Conservation (phyloP, 2,329 filamentous ascomycete species). For the Ascosphaera pollenicola region DNA sequence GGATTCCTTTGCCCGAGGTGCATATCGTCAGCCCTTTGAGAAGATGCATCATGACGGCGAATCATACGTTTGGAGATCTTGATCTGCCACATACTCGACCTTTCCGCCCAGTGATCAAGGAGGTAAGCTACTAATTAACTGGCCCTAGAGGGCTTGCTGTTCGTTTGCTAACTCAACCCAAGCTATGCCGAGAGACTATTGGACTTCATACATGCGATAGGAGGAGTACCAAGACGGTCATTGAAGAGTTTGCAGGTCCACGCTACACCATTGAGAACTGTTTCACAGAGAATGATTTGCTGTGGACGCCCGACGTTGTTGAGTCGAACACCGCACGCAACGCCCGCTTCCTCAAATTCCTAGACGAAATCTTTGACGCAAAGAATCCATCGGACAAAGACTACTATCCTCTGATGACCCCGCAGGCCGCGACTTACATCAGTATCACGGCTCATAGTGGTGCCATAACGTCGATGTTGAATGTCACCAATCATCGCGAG, state of each 20-base stretch:
- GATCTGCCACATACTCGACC: constrained; percentile 21
- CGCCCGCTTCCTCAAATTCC: constrained; percentile 20
- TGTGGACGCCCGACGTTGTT: constrained; percentile 27
- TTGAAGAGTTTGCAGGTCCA: constrained; percentile 25
- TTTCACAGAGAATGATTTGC: constrained; percentile 31
- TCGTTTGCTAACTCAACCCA: too few relatives aligned
- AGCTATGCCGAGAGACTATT: constrained; percentile 34
- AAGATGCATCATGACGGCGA: constrained; percentile 35
- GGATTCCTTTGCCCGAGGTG: constrained; percentile 29
- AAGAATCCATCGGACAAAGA: not conserved
- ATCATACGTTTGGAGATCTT: constrained; percentile 29
- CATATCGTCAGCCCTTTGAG: constrained; percentile 37
- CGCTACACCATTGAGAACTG: constrained; percentile 28
- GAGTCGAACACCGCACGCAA: constrained; percentile 29
- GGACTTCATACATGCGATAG: constrained; percentile 40
- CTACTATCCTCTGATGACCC: constrained; percentile 3
- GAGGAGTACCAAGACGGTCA: constrained; percentile 26
- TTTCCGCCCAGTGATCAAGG: constrained; percentile 35
- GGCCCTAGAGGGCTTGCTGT: too few relatives aligned
- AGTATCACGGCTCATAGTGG: constrained; percentile 37
- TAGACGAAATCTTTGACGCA: constrained; percentile 29
- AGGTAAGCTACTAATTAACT: constrained; percentile 14
- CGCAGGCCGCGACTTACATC: constrained; percentile 26
- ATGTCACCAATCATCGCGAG: constrained; percentile 21
- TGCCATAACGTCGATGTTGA: constrained; percentile 31